Evolutionary conservation across 2,329 filamentous ascomycete species (phyloP).

Genomic region (Fragosphaeria purpurea): DNA sequence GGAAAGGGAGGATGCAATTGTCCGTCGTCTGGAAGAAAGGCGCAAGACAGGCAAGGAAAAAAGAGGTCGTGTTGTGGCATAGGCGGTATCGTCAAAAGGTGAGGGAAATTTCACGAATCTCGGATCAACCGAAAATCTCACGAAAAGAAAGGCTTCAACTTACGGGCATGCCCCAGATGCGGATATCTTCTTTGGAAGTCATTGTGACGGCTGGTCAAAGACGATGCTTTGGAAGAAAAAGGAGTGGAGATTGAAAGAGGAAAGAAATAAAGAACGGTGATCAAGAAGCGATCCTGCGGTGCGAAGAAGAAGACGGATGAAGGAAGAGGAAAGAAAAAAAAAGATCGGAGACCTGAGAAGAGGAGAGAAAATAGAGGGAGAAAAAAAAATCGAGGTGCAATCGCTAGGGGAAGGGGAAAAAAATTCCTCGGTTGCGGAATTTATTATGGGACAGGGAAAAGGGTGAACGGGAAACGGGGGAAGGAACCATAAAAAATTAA

Average conservation of each 20-base stretch:
- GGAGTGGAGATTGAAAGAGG: slow-evolving; percentile 27
- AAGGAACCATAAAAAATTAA: slow-evolving; percentile 5
- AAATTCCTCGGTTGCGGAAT: slow-evolving; percentile 7
- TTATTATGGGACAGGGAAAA: slow-evolving; percentile 4
- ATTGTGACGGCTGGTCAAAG: slow-evolving; percentile 41
- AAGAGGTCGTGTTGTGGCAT: no score
- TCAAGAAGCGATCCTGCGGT: slow-evolving; percentile 11
- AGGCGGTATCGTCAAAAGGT: no score
- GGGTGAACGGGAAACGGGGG: neutral
- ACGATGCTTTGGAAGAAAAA: slow-evolving; percentile 29
- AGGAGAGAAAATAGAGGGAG: slow-evolving; percentile 19
- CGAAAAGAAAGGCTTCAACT: slow-evolving; percentile 26
- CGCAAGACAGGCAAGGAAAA: no score
- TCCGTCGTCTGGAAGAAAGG: no score
- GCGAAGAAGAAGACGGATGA: slow-evolving; percentile 10
- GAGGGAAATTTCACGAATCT: no score
- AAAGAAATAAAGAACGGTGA: slow-evolving; percentile 19
- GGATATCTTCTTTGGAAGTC: slow-evolving; percentile 44
- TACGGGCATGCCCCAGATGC: slow-evolving; percentile 60
- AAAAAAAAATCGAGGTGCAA: slow-evolving; percentile 28
- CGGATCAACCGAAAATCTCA: neutral
- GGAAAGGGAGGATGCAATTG: no score
- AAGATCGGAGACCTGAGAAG: slow-evolving; percentile 18
- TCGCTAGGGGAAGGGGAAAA: slow-evolving; percentile 27
- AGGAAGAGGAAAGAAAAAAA: slow-evolving; percentile 18